Conservation (phyloP, 1,284 basidiomycete species). For the Agaricales sp. region DNA sequence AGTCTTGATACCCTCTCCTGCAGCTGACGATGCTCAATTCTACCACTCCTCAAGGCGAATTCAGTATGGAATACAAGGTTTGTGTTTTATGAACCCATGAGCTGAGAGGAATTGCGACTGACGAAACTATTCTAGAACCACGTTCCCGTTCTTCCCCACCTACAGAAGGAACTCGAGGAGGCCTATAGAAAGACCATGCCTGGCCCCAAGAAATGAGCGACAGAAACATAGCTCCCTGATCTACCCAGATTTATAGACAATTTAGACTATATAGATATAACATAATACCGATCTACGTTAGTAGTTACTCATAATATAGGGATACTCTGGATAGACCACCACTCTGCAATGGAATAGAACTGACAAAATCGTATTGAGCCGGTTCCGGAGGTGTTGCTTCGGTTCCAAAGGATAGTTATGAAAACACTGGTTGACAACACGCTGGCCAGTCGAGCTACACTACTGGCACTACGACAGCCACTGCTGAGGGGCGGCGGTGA, state of each 20-base stretch:
- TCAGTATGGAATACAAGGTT: conserved; percentile 95
- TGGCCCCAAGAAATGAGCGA: neutral
- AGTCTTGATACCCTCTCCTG: conserved; percentile 10
- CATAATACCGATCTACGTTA: no score
- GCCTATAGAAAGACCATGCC: conserved; percentile 31
- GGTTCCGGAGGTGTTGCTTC: no score
- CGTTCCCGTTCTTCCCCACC: conserved; percentile 78
- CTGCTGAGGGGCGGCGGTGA: no score
- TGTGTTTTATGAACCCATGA: conserved; percentile 13
- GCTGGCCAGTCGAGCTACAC: no score
- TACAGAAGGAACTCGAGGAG: conserved; percentile 75
- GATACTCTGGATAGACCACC: neutral
- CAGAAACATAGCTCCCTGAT: neutral
- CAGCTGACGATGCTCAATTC: neutral
- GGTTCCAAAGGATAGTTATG: no score
- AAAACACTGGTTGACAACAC: no score
- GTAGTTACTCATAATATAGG: no score
- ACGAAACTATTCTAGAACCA: conserved; percentile 40
- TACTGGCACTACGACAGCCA: no score
- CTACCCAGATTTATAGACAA: neutral
- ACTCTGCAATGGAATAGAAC: neutral
- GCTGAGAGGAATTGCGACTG: conserved; percentile 1
- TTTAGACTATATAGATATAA: neutral
- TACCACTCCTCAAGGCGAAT: conserved; percentile 43
- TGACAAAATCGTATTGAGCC: no score